phyloP scores from a whole-genome alignment of 2,329 filamentous ascomycete species.

The Shiraia sp. region DNA sequence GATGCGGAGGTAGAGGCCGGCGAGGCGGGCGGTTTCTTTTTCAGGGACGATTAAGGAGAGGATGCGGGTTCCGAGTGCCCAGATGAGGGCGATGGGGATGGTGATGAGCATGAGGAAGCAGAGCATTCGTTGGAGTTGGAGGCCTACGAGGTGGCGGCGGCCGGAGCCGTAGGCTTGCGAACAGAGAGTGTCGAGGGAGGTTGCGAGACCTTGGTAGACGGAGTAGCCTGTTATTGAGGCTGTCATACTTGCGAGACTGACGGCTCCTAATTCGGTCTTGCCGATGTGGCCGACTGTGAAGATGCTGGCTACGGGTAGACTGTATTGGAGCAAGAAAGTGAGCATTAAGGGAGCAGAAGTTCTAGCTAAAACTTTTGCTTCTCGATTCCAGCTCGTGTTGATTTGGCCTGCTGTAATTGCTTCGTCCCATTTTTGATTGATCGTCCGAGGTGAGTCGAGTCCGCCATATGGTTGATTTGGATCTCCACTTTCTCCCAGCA shows the following conservation, averaged over 20 bases:
- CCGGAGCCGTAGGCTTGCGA: slow-evolving; percentile 93
- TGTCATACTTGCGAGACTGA: slow-evolving; percentile 54
- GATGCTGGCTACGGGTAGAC: slow-evolving; percentile 51
- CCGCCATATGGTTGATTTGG: slow-evolving; percentile 49
- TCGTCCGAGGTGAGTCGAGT: slow-evolving; percentile 53
- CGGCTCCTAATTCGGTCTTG: slow-evolving; percentile 53
- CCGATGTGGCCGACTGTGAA: slow-evolving; percentile 57
- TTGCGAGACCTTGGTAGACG: slow-evolving; percentile 69
- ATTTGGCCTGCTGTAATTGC: slow-evolving; percentile 81
- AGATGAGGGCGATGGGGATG: slow-evolving; percentile 72
- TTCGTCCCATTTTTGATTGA: slow-evolving; percentile 57
- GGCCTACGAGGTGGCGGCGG: slow-evolving; percentile 82
- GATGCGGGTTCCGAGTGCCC: slow-evolving; percentile 69
- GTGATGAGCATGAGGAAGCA: slow-evolving; percentile 74
- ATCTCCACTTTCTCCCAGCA: slow-evolving; percentile 49
- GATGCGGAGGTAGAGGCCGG: slow-evolving; percentile 76
- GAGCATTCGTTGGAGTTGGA: slow-evolving; percentile 81
- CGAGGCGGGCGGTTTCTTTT: slow-evolving; percentile 68
- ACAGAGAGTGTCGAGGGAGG: slow-evolving; percentile 88
- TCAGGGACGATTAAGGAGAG: slow-evolving; percentile 70
- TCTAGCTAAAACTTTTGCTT: slow-evolving; percentile 76
- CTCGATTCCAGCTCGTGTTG: slow-evolving; percentile 87
- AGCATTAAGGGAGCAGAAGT: slow-evolving; percentile 50
- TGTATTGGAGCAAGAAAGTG: slow-evolving; percentile 55
- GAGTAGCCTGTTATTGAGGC: slow-evolving; percentile 55